Base-by-base conservation (phyloP, 2,329 filamentous ascomycete genomes). In the Uncinocarpus reesii region DNA sequence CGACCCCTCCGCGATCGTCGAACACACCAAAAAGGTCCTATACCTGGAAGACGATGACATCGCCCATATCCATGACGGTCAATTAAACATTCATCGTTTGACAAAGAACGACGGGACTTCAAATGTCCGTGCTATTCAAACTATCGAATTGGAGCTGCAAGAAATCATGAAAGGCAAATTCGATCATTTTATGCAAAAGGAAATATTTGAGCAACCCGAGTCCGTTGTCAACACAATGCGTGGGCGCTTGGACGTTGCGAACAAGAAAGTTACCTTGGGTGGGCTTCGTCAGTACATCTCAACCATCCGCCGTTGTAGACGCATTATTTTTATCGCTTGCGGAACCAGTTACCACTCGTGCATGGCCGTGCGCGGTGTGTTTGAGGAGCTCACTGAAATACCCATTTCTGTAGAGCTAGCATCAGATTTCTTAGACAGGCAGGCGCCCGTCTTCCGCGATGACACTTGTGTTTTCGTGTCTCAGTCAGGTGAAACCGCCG, bases 151-250 rank as follows among this genome's bases (percentile, higher is more conserved):
- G 43, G 88, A 98, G 77, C 83, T 98, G 56, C 92, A 98, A 76
- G 89, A 98, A 76, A 98, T 98, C 72, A 98, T 98, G 92, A 98
- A 98, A 83, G 92, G 92, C 71, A 93, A 92, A 68, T 98, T 96
- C 71, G 92, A 98, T 70, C 92, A 98, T 75, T 98, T 95, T 78
- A 98, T 98, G 92, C 92, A 98, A 70, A 98, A 98, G 81, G 92
- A 98, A 71, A 98, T 98, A 64, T 98, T 98, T 69, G 92, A 98
- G 78, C 92, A 98, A 76, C 92, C 92, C 64, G 92, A 98, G 73
- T 98, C 92, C 11, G 87, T 98, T 53, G 83, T 98, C 75, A 98
- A 98, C 79, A 95, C 92, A 58, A 98, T 98, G 92, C 87, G 92
- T 81, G 92, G 92, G 72, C 92, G 92, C 73, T 76, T 98, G 61